phyloP scores from a whole-genome alignment of 2,329 filamentous ascomycete species.

The Paraconiothyrium brasiliense region DNA sequence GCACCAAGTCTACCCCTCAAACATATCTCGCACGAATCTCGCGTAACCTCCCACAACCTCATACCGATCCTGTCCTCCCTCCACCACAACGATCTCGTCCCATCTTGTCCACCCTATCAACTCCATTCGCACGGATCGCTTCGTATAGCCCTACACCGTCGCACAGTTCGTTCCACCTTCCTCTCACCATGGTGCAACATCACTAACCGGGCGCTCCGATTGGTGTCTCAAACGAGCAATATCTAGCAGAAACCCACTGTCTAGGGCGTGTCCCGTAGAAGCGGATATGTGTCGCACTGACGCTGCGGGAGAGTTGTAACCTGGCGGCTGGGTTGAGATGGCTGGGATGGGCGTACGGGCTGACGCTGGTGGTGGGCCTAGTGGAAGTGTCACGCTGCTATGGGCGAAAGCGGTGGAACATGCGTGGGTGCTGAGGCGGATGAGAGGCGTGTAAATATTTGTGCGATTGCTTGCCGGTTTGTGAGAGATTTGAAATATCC shows the following conservation, averaged over 20 bases:
- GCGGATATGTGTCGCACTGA: neutral
- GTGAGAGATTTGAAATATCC: neutral
- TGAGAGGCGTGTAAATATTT: conserved; percentile 15
- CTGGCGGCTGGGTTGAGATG: conserved; percentile 27
- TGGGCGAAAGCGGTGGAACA: conserved; percentile 33
- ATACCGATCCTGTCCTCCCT: neutral
- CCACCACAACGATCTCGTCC: neutral
- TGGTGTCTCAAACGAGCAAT: neutral
- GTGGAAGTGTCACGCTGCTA: conserved; percentile 26
- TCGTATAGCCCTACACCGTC: neutral
- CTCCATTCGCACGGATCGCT: neutral
- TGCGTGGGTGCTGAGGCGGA: conserved; percentile 25
- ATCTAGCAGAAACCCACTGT: neutral
- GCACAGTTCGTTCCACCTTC: neutral
- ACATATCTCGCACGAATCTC: neutral
- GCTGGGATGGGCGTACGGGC: conserved; percentile 15
- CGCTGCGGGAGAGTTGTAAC: neutral
- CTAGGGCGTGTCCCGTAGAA: neutral
- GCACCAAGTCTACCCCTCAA: neutral
- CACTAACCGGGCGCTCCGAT: neutral
- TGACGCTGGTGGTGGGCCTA: conserved; percentile 5
- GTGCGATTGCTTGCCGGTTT: conserved; percentile 21
- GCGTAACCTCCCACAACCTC: neutral
- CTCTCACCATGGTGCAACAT: neutral
- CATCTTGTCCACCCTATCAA: neutral